A percentile compares a stretch with the other conserved stretches of the same genome.
phyloP scores from a whole-genome alignment of 306 rosid species.

The Trifolium dubium region DNA sequence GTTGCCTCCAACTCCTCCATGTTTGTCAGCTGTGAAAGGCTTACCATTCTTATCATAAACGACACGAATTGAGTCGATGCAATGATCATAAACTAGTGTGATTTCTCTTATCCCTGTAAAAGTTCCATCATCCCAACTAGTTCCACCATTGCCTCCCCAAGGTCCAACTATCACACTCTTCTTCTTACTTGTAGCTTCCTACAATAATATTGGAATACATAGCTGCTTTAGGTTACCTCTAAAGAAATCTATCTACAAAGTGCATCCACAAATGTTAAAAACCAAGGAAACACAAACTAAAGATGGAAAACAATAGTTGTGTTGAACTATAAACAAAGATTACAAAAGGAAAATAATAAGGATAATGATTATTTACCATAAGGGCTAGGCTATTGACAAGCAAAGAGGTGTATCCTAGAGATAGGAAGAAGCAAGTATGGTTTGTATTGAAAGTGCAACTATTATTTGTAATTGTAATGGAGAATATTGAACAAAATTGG shows the following conservation, averaged over 20 bases:
- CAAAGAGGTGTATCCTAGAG: conserved; percentile 2
- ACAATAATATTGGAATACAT: conserved; percentile 20
- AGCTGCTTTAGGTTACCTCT: neutral
- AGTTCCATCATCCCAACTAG: conserved; percentile 67
- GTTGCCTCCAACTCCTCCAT: conserved; percentile 67
- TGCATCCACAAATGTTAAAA: neutral
- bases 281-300: neutral
- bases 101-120: conserved; percentile 64
- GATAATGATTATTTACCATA: conserved; percentile 42
- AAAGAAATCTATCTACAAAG: neutral
- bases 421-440: neutral
- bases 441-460: neutral
- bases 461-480: conserved; percentile 6
- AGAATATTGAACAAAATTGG: conserved; percentile 15
- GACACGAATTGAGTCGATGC: conserved; percentile 61
- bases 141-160: conserved; percentile 78
- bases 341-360: neutral
- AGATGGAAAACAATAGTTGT: neutral
- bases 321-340: neutral
- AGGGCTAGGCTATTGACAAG: neutral
- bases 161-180: conserved; percentile 56
- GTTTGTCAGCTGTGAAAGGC: conserved; percentile 55
- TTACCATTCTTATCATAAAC: conserved; percentile 65
- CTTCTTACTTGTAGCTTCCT: conserved; percentile 48
- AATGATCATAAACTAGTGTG: conserved; percentile 49